Percentiles rank a stretch among this genome's conserved stretches.
These are phyloP conservation scores for Leucocoprinus leucothites DNA, from an alignment of 768 basidiomycete species.

Conservation along the genomic window DNA sequence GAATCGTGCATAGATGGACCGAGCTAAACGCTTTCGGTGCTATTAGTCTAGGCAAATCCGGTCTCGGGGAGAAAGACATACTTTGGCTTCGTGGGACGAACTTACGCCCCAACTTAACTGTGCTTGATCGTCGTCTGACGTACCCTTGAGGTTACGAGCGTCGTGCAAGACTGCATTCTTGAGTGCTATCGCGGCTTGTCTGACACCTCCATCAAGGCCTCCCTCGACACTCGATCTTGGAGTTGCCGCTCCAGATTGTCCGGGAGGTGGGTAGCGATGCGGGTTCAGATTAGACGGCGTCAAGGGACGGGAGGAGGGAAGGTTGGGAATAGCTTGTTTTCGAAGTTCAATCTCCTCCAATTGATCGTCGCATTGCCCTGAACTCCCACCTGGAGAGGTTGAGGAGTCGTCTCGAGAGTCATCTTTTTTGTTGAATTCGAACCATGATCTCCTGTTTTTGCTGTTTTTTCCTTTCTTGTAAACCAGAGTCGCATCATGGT, in stretches of 20 bases:
- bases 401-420: not conserved
- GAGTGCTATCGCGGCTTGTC: constrained; percentile 59
- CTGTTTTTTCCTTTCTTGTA: constrained; percentile 19
- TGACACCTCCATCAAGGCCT: constrained; percentile 35
- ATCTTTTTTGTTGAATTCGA: constrained; percentile 1
- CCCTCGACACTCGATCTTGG: constrained; percentile 26
- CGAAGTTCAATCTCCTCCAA: constrained; percentile 19
- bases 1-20: constrained; percentile 61
- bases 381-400: not conserved
- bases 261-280: constrained; percentile 39
- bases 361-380: not conserved
- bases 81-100: constrained; percentile 67
- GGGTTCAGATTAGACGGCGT: constrained; percentile 22
- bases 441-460: constrained; percentile 8
- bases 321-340: not conserved
- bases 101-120: constrained; percentile 51
- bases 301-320: constrained; percentile 11
- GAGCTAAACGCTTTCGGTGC: constrained; percentile 56
- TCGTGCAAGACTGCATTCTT: constrained; percentile 74
- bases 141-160: constrained; percentile 63
- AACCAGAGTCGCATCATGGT: constrained; percentile 15
- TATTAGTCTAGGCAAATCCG: not conserved
- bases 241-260: constrained; percentile 14
- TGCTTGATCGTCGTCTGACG: constrained; percentile 35
- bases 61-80: constrained; percentile 17